Base-by-base conservation (phyloP, 495 filamentous ascomycete species). In the Hamigera avellanea region DNA sequence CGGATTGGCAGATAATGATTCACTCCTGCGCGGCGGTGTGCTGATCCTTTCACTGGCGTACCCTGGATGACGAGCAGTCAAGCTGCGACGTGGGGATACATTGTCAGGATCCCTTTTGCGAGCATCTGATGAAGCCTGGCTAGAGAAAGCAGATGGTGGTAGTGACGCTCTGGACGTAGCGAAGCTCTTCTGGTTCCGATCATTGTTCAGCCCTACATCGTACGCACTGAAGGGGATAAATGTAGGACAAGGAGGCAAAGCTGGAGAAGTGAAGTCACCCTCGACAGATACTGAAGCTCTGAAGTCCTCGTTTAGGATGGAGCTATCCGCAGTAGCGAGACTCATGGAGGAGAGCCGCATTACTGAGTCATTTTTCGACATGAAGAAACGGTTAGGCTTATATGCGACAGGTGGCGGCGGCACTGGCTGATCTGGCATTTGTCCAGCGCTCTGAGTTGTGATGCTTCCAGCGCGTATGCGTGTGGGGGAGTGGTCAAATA, bases 311-410 rank as follows among this genome's bases (percentile, higher is more conserved):
- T 69, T 59, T n/a, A 72, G 41, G 27, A 70, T 65, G 1, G 66
- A 69, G 37, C 66, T 72, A 38, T 69, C 57, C 1, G 59, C 66
- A 6, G 65, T 70, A 35, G 67, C 59, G 1, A 69, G 38, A 35
- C 66, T 71, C 36, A 62, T 52, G 0, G 56, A 62, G 2, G 67
- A 70, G 16, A 62, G 45, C 4, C 64, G 54, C 43, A 59, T 52
- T 17, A 49, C 33, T 9, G 59, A 66, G 34, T 60, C 53, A 30
- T 69, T 67, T 33, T 53, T 51, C 13, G 58, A 50, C 15, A 61
- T 57, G 19, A 62, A 49, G 23, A 62, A 49, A 30, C 54, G 48
- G 28, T 13, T 53, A 6, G 46, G 46, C 8, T 47, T 53, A 37
- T 56, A 65, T 8, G 57, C 56, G 28, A 54, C 46, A 9, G 54